These are phyloP conservation scores for Suillus paluster DNA, from an alignment of 768 basidiomycete species.

Conservation along the genomic window DNA sequence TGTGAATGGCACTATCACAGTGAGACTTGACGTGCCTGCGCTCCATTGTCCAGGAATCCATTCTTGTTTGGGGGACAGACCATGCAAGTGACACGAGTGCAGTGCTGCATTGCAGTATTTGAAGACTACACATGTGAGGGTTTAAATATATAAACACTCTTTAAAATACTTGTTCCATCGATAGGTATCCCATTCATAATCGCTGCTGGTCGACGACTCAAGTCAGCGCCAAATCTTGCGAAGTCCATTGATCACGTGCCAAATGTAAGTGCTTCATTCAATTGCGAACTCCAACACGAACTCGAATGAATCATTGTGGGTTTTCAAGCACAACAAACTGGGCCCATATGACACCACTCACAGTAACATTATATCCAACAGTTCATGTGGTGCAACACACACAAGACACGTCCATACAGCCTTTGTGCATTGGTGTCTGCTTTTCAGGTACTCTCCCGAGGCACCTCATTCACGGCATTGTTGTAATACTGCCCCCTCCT, in stretches of 20 bases:
- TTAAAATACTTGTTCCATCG: not conserved
- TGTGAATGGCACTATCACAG: slow-evolving; percentile 1
- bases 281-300: too few species aligned
- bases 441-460: slow-evolving; percentile 10
- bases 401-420: slow-evolving; percentile 1
- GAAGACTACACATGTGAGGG: not conserved
- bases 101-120: not conserved
- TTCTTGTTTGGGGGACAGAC: not conserved
- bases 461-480: not conserved
- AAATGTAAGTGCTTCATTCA: not conserved
- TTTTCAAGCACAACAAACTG: not conserved
- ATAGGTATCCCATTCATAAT: not conserved
- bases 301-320: not conserved
- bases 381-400: not conserved
- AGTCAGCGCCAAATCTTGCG: not conserved
- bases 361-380: slow-evolving; percentile 1
- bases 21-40: not conserved
- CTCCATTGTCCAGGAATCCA: not conserved
- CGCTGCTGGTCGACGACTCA: not conserved
- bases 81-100: not conserved
- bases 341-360: not conserved
- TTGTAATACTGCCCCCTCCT: not conserved
- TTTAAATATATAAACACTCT: not conserved
- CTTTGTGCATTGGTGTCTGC: slow-evolving; percentile 8
- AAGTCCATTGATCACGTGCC: slow-evolving; percentile 4